These are phyloP conservation scores for Diaporthe sp. DNA, from an alignment of 2,329 filamentous ascomycete species.

Conservation along the genomic window DNA sequence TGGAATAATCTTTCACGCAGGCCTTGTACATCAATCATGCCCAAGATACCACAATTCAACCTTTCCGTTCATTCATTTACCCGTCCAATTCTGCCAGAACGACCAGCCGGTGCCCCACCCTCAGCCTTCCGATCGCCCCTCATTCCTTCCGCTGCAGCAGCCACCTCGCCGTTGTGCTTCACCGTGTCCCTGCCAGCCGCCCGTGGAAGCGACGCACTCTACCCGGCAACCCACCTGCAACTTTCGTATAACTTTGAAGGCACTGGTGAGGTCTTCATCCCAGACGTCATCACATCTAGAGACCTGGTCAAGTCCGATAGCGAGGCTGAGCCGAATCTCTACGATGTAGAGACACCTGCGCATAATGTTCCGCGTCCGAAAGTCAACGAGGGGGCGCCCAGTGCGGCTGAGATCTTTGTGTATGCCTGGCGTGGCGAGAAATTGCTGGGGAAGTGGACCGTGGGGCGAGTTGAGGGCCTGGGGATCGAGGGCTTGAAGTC, in stretches of 20 bases:
- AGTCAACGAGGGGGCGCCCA: slow-evolving; percentile 6
- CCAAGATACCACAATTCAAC: not conserved
- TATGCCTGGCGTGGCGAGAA: slow-evolving; percentile 4
- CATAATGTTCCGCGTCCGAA: not conserved
- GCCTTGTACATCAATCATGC: not conserved
- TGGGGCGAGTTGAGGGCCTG: not conserved
- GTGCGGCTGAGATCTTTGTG: not conserved
- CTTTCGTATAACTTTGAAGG: not conserved
- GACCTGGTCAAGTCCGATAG: not conserved
- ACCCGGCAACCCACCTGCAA: slow-evolving; percentile 4
- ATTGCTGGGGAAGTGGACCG: not conserved
- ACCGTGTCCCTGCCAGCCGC: not conserved
- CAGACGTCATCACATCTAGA: not conserved
- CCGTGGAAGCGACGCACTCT: not conserved
- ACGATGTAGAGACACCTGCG: not conserved
- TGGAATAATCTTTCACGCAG: not conserved
- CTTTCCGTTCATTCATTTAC: slow-evolving; percentile 1
- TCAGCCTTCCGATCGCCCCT: not conserved
- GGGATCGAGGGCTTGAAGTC: slow-evolving; percentile 2
- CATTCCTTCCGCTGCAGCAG: not conserved
- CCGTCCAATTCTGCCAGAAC: not conserved
- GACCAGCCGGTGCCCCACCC: not conserved
- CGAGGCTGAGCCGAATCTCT: not conserved
- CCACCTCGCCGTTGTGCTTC: slow-evolving; percentile 2
- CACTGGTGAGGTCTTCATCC: not conserved